These are phyloP conservation scores for Alectoria sarmentosa DNA, from an alignment of 495 filamentous ascomycete genomes.

Conservation along the genomic window DNA sequence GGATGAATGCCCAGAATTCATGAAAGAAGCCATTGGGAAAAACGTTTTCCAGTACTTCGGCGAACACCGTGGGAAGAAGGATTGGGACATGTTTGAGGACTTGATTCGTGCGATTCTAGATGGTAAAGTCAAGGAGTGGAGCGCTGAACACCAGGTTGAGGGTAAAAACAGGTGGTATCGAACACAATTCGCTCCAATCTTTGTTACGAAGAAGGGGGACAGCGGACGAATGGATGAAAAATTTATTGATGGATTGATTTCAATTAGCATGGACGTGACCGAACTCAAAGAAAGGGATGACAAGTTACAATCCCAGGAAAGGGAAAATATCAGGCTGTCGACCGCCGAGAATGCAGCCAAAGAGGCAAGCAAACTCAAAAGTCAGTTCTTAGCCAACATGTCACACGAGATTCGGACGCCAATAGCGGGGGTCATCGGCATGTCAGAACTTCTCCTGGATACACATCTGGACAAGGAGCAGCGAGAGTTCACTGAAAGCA, in stretches of 20 bases:
- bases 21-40: slow-evolving; percentile 42
- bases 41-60: slow-evolving; percentile 53
- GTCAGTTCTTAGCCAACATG: slow-evolving; percentile 72
- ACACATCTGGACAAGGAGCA: slow-evolving; percentile 62
- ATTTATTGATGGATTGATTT: slow-evolving; percentile 58
- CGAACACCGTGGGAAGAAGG: slow-evolving; percentile 29
- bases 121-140: slow-evolving; percentile 43
- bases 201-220: slow-evolving; percentile 38
- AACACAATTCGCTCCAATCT: slow-evolving; percentile 55
- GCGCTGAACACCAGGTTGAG: slow-evolving; percentile 45
- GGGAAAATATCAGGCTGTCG: slow-evolving; percentile 54
- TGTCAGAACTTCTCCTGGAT: slow-evolving; percentile 62
- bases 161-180: slow-evolving; percentile 51
- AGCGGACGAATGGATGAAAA: slow-evolving; percentile 36
- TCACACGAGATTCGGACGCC: slow-evolving; percentile 84
- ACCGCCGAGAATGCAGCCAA: slow-evolving; percentile 62
- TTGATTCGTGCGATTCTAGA: slow-evolving; percentile 52
- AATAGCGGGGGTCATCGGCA: slow-evolving; percentile 69
- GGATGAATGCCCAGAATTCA: slow-evolving; percentile 28
- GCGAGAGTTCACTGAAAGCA: slow-evolving; percentile 66
- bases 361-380: slow-evolving; percentile 62
- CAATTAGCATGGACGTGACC: slow-evolving; percentile 61
- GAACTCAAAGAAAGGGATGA: slow-evolving; percentile 52
- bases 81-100: slow-evolving; percentile 39
- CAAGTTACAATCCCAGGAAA: slow-evolving; percentile 48